phyloP scores from a whole-genome alignment of 345 rosid species.

The Arabidopsis thaliana region DNA sequence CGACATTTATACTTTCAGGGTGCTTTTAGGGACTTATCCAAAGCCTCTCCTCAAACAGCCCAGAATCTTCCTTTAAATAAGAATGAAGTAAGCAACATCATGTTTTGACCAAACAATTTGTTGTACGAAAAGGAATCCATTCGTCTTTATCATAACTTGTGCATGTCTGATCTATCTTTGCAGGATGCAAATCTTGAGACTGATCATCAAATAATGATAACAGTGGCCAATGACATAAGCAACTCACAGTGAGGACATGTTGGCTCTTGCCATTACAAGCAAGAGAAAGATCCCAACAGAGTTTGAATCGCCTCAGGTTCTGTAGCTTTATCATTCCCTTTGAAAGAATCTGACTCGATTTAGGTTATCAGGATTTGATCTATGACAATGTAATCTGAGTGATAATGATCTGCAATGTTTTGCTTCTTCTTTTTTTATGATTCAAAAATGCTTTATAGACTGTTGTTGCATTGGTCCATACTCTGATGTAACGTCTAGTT shows the following conservation, averaged over 20 bases:
- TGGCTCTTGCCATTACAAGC: conserved; percentile 24
- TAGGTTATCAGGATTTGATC: conserved; percentile 34
- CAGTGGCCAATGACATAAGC: conserved; percentile 40
- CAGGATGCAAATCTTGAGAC: conserved; percentile 55
- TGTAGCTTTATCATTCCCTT: conserved; percentile 16
- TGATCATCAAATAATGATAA: conserved; percentile 43
- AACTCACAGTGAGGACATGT: conserved; percentile 42
- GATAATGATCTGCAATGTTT: conserved; percentile 14
- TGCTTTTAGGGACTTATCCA: conserved; percentile 66
- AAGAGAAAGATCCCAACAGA: conserved; percentile 32
- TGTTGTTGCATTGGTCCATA: conserved; percentile 30
- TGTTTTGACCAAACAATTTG: not conserved
- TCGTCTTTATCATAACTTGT: not conserved
- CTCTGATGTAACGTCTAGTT: conserved; percentile 2
- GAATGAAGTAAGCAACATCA: conserved; percentile 49
- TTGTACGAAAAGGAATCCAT: not conserved
- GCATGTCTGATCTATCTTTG: conserved; percentile 16
- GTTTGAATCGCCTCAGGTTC: conserved; percentile 5
- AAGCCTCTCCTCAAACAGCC: conserved; percentile 54
- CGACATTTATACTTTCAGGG: conserved; percentile 50
- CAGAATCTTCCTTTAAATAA: conserved; percentile 44
- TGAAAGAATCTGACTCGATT: conserved; percentile 24
- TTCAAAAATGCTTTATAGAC: conserved; percentile 22
- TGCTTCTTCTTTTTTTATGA: conserved; percentile 11
- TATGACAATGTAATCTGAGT: conserved; percentile 17